Conservation (phyloP, 2,329 filamentous ascomycete genomes). For the Alternaria incomplexa region DNA sequence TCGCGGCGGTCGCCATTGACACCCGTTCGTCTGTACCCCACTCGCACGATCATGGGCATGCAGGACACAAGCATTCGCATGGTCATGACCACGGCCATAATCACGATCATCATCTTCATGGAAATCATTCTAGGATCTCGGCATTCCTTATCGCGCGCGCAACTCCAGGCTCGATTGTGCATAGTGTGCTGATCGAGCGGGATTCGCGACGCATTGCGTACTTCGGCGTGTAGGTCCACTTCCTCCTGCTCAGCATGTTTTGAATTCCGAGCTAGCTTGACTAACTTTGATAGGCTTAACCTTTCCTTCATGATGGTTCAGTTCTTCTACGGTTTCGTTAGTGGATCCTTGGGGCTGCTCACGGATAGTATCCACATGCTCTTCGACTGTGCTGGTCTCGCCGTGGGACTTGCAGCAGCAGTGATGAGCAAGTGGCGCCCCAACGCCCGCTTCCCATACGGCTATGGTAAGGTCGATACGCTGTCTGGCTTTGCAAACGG, state of each 20-base stretch:
- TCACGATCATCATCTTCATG: constrained; percentile 48
- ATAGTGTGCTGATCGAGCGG: constrained; percentile 86
- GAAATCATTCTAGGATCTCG: constrained; percentile 71
- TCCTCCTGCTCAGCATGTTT: too few relatives aligned
- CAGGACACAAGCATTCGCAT: constrained; percentile 36
- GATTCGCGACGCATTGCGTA: constrained; percentile 97
- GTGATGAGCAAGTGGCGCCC: constrained; percentile 98
- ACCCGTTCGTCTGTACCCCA: constrained; percentile 35
- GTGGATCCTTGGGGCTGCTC: constrained; percentile 90
- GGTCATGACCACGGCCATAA: constrained; percentile 29
- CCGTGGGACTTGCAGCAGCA: constrained; percentile 87
- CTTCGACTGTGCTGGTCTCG: constrained; percentile 92
- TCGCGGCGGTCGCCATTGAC: constrained; percentile 51
- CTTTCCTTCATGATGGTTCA: constrained; percentile 95
- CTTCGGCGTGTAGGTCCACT: constrained; percentile 77
- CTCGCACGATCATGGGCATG: constrained; percentile 39
- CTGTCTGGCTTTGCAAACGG: constrained; percentile 96
- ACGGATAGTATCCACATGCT: constrained; percentile 99
- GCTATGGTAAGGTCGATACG: constrained; percentile 95
- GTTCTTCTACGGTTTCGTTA: constrained; percentile 90
- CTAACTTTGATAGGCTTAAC: constrained; percentile 69
- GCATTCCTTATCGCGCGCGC: constrained; percentile 73
- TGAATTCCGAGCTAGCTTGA: neutral
- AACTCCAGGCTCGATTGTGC: constrained; percentile 75
- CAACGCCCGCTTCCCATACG: constrained; percentile 87